Evolutionary conservation across 345 rosid genomes (phyloP).

Genomic region (Mercurialis annua): DNA sequence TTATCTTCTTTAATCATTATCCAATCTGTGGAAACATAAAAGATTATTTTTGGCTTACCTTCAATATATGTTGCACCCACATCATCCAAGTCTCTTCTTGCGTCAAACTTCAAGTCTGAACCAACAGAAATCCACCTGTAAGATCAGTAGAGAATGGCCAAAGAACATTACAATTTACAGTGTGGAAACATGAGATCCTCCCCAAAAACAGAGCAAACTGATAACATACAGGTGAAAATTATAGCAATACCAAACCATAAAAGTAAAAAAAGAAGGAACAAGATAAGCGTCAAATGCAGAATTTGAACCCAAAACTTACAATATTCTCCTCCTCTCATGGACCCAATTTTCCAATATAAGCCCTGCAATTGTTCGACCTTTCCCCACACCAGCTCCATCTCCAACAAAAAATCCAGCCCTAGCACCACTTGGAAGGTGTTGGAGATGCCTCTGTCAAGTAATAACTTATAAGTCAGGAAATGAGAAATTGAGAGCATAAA

Average conservation of each 20-base stretch:
- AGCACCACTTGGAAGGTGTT: constrained; percentile 74
- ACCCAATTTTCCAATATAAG: constrained; percentile 97
- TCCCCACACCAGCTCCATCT: constrained; percentile 99
- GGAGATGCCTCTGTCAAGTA: constrained; percentile 76
- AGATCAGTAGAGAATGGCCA: constrained; percentile 24
- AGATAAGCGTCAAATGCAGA: constrained; percentile 3
- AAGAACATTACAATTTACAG: constrained; percentile 15
- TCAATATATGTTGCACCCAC: constrained; percentile 76
- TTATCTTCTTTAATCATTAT: neutral
- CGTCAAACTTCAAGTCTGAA: constrained; percentile 92
- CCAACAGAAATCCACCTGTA: constrained; percentile 98
- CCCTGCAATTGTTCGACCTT: constrained; percentile 98
- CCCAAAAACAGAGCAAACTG: neutral
- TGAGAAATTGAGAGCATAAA: constrained; percentile 12
- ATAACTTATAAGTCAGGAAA: constrained; percentile 27
- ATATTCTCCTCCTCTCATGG: constrained; percentile 69
- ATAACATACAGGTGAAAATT: neutral
- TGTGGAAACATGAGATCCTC: neutral
- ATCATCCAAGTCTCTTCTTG: constrained; percentile 98
- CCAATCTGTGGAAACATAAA: neutral
- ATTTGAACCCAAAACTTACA: constrained; percentile 54
- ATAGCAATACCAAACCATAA: neutral
- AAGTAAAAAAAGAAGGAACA: neutral
- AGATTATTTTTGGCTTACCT: constrained; percentile 38
- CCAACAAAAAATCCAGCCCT: constrained; percentile 98